These are phyloP conservation scores for Bocquillonia castaneifolia DNA, from an alignment of 441 rosid species.

Conservation along the genomic window DNA sequence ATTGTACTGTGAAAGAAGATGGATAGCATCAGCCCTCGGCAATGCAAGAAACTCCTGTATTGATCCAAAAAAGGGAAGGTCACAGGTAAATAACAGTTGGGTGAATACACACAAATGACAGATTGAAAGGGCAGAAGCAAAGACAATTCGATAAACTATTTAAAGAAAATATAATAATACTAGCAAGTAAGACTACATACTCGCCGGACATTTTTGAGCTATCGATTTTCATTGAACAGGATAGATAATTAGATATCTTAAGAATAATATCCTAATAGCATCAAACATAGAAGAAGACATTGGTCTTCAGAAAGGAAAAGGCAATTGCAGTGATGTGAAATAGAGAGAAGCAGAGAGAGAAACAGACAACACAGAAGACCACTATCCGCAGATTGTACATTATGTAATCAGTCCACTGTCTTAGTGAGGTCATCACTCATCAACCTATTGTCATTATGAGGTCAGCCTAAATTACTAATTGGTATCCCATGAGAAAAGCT, in stretches of 20 bases:
- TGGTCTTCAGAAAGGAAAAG: neutral
- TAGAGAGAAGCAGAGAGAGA: neutral
- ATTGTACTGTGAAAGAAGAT: conserved; percentile 77
- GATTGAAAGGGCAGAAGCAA: neutral
- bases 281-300: neutral
- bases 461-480: no score
- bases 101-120: no score
- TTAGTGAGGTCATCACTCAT: neutral
- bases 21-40: conserved; percentile 95
- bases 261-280: neutral
- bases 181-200: no score
- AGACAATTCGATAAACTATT: neutral
- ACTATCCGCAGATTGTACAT: neutral
- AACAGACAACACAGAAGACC: no score
- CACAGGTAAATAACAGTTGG: neutral
- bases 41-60: conserved; percentile 94
- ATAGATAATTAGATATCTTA: neutral
- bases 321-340: neutral
- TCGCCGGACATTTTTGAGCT: neutral
- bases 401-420: neutral
- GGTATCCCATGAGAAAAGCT: no score
- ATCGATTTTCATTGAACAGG: neutral
- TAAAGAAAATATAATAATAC: neutral
- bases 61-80: conserved; percentile 8
- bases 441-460: no score